Evolutionary conservation across 345 rosid species (phyloP), one percentile per base, ranked within the genome.

Genomic region (Bruguiera gymnorhiza): DNA sequence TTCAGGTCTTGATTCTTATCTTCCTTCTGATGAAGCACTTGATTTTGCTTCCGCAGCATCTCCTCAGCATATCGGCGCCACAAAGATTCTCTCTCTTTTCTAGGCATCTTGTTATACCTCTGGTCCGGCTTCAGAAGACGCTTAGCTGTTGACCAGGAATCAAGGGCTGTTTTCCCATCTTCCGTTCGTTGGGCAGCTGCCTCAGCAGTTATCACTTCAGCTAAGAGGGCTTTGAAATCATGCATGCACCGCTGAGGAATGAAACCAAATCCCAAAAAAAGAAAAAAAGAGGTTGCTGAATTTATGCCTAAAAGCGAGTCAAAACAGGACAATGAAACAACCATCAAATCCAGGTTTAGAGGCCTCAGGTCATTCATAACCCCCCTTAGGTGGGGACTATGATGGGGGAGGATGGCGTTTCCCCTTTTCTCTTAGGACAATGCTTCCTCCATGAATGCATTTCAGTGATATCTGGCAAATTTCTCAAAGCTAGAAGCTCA

Each of bases 61-160:
- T 90, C 93, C 32, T 89, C 97, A 0, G 84, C 89, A 71, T 84
- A 79, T 54, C 97, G 81, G 1, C 85, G 91, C 99, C 98, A 95
- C 73, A 83, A 15, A 37, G 73, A 68, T 76, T 95, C 98, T 69
- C 98, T 86, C 57, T 92, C 94, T 70, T 89, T 85, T 68, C 96
- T 83, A 0, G 96, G 97, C 92, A 89, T 85, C 82, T 88, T 95
- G 83, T 70, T 87, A 81, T 87, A 92, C 56, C 99, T 79, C 20
- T 86, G 81, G 75, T 95, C 97, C 1, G 83, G 68, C 81, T 90
- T 95, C 23, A 92, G 83, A 59, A 86, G 74, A 31, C 83, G 91
- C 80, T 90, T 95, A 34, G 97, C 96, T 0, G 89, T 86, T 52
- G 99, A 90, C 99, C 99, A 95, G 0, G 98, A 95, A 74, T 87